These are phyloP conservation scores for Lachnellula willkommii DNA, from an alignment of 2,329 filamentous ascomycete species.

Conservation along the genomic window DNA sequence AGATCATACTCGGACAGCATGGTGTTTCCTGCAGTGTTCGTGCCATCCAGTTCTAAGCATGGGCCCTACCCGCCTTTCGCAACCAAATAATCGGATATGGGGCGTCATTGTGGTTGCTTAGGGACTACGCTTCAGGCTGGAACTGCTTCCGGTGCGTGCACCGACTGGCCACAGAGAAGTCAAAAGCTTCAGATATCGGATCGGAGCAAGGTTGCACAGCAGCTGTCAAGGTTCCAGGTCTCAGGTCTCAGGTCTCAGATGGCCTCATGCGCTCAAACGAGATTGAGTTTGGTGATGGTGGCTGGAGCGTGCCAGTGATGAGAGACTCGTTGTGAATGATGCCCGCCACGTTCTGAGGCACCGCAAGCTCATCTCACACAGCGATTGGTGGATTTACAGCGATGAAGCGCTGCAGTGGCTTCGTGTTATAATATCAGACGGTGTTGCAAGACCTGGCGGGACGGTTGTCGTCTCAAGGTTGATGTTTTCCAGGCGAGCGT, in stretches of 20 bases:
- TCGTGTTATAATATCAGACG: slow-evolving; percentile 8
- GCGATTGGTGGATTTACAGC: slow-evolving; percentile 6
- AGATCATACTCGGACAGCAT: slow-evolving; percentile 23
- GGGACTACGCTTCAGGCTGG: background rate
- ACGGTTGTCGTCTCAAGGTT: slow-evolving; percentile 17
- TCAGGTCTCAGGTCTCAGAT: slow-evolving; percentile 16
- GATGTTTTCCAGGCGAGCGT: slow-evolving; percentile 13
- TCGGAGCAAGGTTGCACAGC: background rate
- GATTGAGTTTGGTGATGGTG: background rate
- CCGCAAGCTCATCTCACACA: background rate
- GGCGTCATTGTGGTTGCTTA: background rate
- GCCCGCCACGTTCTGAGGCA: slow-evolving; percentile 1
- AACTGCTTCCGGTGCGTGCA: slow-evolving; percentile 3
- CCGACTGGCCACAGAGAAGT: slow-evolving; percentile 6
- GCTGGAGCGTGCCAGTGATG: slow-evolving; percentile 5
- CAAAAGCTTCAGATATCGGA: slow-evolving; percentile 2
- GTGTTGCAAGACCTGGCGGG: background rate
- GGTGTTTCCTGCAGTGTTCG: slow-evolving; percentile 16
- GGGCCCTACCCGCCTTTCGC: slow-evolving; percentile 1
- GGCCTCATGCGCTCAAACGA: slow-evolving; percentile 12
- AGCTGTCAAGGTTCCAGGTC: slow-evolving; percentile 3
- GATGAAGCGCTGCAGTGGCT: background rate
- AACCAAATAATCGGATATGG: background rate
- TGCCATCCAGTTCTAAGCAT: slow-evolving; percentile 5
- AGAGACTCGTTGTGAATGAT: slow-evolving; percentile 15